These are phyloP conservation scores for Didymella exigua DNA, from an alignment of 2,329 filamentous ascomycete genomes.

Conservation along the genomic window DNA sequence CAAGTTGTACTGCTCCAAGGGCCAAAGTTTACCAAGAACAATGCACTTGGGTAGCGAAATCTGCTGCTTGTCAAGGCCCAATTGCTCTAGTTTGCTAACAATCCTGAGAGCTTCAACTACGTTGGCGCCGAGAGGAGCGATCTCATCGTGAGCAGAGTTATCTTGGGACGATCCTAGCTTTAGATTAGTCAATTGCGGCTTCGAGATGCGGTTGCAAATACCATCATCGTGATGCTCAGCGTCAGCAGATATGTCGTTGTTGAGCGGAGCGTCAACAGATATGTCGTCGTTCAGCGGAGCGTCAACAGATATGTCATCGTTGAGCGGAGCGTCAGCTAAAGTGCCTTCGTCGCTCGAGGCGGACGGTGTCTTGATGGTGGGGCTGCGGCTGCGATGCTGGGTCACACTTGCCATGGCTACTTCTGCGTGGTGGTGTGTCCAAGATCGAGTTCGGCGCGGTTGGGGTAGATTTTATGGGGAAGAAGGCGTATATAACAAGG, in stretches of 20 bases:
- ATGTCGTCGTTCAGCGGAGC: background rate
- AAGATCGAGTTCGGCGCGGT: background rate
- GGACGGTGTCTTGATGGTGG: background rate
- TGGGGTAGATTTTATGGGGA: background rate
- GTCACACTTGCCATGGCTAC: background rate
- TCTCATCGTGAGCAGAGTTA: constrained; percentile 1
- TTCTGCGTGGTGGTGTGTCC: background rate
- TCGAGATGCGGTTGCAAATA: no score
- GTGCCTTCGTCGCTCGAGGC: constrained; percentile 1
- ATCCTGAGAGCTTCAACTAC: constrained; percentile 70
- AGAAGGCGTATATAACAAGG: background rate
- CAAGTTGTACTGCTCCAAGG: no score
- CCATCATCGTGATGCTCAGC: no score
- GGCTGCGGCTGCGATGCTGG: background rate
- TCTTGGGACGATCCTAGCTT: background rate
- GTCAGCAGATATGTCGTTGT: no score
- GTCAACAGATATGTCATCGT: no score
- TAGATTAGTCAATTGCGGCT: background rate
- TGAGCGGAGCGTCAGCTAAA: background rate
- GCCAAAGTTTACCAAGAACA: constrained; percentile 65
- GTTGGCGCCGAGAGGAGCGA: constrained; percentile 60
- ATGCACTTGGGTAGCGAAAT: constrained; percentile 78
- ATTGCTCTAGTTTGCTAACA: constrained; percentile 67
- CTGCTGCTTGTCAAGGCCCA: constrained; percentile 71
- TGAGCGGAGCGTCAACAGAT: no score